Conservation (phyloP, 2,329 filamentous ascomycete genomes). For the Neospermospora avenae region DNA sequence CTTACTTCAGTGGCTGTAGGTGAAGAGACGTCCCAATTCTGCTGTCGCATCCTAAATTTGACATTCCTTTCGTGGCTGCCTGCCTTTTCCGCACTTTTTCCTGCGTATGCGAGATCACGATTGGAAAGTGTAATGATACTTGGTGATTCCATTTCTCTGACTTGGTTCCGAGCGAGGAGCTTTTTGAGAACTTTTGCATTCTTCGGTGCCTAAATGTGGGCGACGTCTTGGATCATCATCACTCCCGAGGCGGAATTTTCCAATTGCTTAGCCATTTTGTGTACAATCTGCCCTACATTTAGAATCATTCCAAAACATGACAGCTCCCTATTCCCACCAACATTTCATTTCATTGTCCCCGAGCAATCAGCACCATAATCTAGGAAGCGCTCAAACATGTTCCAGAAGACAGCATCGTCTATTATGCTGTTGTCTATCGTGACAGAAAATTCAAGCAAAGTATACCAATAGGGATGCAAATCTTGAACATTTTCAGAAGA, state of each 20-base stretch:
- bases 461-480: too few species aligned
- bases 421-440: too few species aligned
- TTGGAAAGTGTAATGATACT: background rate
- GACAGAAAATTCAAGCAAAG: too few species aligned
- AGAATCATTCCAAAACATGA: too few species aligned
- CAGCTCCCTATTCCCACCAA: too few species aligned
- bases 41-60: background rate
- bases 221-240: background rate
- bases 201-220: background rate
- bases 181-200: background rate
- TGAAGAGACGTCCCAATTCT: background rate
- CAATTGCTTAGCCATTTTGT: too few species aligned
- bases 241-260: too few species aligned
- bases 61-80: background rate
- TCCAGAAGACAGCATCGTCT: background rate
- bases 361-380: background rate
- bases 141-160: background rate
- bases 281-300: too few species aligned
- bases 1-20: background rate
- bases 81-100: background rate
- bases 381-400: background rate
- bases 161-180: background rate
- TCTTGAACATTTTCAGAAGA: too few species aligned
- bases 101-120: background rate
- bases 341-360: background rate